Evolutionary conservation across 495 filamentous ascomycete species (phyloP).

Genomic region (Elaphomyces granulatus): DNA sequence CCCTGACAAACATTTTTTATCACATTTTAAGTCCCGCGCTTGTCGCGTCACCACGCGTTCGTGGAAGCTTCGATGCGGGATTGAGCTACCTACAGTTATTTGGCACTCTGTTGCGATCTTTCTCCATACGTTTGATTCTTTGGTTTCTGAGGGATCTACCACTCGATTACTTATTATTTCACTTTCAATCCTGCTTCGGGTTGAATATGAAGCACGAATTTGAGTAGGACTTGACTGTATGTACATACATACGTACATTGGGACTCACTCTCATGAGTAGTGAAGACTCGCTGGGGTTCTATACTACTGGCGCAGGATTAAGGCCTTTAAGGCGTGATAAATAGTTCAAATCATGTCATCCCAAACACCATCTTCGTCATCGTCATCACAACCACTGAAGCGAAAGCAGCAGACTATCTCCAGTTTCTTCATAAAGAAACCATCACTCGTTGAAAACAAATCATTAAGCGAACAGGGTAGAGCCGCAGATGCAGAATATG

Average conservation of each 20-base stretch:
- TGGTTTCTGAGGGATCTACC: not conserved
- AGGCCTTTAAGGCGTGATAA: too few relatives aligned
- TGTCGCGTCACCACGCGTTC: not conserved
- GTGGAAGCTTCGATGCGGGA: not conserved
- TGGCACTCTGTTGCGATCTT: too few relatives aligned
- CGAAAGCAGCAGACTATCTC: slow-evolving; percentile 71
- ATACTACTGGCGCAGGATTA: too few relatives aligned
- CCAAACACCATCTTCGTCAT: slow-evolving; percentile 19
- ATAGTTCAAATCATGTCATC: slow-evolving; percentile 17
- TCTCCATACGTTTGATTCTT: not conserved
- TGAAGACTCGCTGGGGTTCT: too few relatives aligned
- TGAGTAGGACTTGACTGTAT: too few relatives aligned
- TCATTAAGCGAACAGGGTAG: slow-evolving; percentile 9
- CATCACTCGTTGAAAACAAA: slow-evolving; percentile 17
- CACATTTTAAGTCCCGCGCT: too few relatives aligned
- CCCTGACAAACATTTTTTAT: too few relatives aligned
- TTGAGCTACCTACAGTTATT: too few relatives aligned
- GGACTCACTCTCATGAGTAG: too few relatives aligned
- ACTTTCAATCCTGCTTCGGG: too few relatives aligned
- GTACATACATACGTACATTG: too few relatives aligned
- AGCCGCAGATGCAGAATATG: slow-evolving; percentile 3
- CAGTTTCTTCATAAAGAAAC: slow-evolving; percentile 67
- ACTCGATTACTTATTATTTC: not conserved
- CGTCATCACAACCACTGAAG: slow-evolving; percentile 26
- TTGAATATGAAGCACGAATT: too few relatives aligned